Conservation (phyloP, 371 early-diverging fungal species). For the Choanephora cucurbitarum region DNA sequence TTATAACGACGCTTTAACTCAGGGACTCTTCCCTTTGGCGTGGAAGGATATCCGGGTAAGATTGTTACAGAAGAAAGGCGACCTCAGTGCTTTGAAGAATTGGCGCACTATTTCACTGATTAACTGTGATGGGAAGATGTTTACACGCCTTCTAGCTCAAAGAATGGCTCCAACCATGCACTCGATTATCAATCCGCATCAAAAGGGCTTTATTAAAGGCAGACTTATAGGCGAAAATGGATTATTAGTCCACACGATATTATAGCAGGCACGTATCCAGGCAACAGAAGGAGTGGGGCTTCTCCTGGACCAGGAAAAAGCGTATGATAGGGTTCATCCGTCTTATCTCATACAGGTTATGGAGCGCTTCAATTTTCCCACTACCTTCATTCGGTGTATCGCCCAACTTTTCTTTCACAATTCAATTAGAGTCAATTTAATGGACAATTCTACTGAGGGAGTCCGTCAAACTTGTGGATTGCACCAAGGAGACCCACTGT, state of each 20-base stretch:
- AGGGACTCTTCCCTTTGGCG: constrained; percentile 13
- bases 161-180: constrained; percentile 2
- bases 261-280: background rate
- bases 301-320: constrained; percentile 24
- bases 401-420: constrained; percentile 23
- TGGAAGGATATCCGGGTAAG: constrained; percentile 30
- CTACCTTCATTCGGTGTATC: constrained; percentile 1
- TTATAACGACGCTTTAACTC: constrained; percentile 19
- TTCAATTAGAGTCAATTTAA: constrained; percentile 22
- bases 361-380: constrained; percentile 13
- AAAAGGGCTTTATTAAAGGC: constrained; percentile 16
- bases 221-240: constrained; percentile 19
- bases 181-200: background rate
- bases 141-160: constrained; percentile 18
- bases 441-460: constrained; percentile 8
- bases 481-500: constrained; percentile 16
- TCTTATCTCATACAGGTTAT: constrained; percentile 9
- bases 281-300: constrained; percentile 8
- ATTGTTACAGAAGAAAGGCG: constrained; percentile 28
- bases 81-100: constrained; percentile 14
- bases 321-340: constrained; percentile 22
- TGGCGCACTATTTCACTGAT: constrained; percentile 26
- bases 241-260: background rate
- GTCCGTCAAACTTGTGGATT: constrained; percentile 13
- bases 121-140: constrained; percentile 18